Base-by-base conservation (phyloP, 352 stramenopile genomes). In the Globisporangium okanoganense region DNA sequence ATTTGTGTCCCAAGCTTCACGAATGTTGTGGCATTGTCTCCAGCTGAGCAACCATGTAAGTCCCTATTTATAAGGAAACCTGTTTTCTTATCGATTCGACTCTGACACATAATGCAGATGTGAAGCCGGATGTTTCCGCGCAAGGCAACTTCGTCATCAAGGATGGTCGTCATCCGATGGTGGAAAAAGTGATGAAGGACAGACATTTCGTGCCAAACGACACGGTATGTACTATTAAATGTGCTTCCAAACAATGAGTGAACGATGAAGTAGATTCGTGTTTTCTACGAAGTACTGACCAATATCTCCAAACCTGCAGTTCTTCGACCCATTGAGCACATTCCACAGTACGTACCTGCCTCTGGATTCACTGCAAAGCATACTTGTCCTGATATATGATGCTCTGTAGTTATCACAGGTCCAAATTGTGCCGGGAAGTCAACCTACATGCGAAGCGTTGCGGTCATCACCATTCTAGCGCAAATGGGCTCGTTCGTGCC, bases 401-500 rank as follows among this genome's bases (percentile, higher is more conserved):
- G 13, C 16, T 36, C 9, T 18, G 29, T 20, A 90, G 82, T 98
- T 56, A 72, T 98, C 24, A 97, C 89, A 59, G 92, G 92, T 0
- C 76, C 90, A 16, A 98, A 98, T 53, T 96, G 89, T 49, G 84
- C 82, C 18, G 92, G 92, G 2, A 98, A 98, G 57, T 93, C 87
- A n/a, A 95, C 85, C n/a, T 92, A 95, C 47, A 73, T 96, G 65
- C 76, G 81, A 53, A 78, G 79, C 31, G 75, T 90, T 25, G 92
- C 88, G 12, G 58, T 97, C 33, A 96, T 97, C 57, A 92, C 85
- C 24, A 93, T 98, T 25, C 63, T 98, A 38, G 88, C 88, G 7
- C 92, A 98, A 51, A 96, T 97, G 78, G 92, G 92, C 18, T 92
- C 82, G 47, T 97, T 90, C 43, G 90, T 98, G 12, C 92, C 92